Conservation (phyloP, 805 yeast genomes). For the Cyberlindnera misumaiensis region DNA sequence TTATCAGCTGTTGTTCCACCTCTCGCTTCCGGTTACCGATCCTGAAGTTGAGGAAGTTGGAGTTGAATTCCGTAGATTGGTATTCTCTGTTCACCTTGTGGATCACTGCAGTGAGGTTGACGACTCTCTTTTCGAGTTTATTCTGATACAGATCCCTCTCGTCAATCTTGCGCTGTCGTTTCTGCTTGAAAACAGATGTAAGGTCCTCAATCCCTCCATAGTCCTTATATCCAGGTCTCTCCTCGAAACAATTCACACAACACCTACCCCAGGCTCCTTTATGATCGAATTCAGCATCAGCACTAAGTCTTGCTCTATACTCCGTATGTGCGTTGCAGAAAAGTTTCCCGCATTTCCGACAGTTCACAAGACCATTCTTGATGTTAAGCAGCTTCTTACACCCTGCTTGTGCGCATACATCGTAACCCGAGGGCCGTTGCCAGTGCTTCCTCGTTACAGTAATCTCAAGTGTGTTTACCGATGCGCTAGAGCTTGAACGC, state of each 20-base stretch:
- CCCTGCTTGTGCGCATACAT: slow-evolving; percentile 31
- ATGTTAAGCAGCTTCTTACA: slow-evolving; percentile 41
- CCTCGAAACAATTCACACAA: slow-evolving; percentile 54
- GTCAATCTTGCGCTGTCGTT: slow-evolving; percentile 40
- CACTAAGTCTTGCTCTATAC: slow-evolving; percentile 43
- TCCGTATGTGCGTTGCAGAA: slow-evolving; percentile 62
- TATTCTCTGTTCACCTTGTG: slow-evolving; percentile 20
- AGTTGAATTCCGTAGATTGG: slow-evolving; percentile 14
- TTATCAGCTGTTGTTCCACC: slow-evolving; percentile 42
- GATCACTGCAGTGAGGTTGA: slow-evolving; percentile 33
- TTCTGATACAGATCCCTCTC: slow-evolving; percentile 45
- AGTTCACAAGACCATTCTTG: slow-evolving; percentile 56
- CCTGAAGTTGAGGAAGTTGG: slow-evolving; percentile 21
- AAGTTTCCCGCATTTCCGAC: slow-evolving; percentile 70
- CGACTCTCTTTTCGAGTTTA: slow-evolving; percentile 54
- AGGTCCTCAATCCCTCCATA: slow-evolving; percentile 40
- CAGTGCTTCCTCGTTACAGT: slow-evolving; percentile 47
- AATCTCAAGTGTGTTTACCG: slow-evolving; percentile 21
- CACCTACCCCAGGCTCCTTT: slow-evolving; percentile 64
- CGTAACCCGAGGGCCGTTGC: slow-evolving; percentile 42
- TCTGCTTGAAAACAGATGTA: slow-evolving; percentile 33
- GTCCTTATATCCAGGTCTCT: slow-evolving; percentile 47
- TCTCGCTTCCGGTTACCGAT: slow-evolving; percentile 26
- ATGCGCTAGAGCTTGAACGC: slow-evolving; percentile 10
- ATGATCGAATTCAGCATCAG: slow-evolving; percentile 41